Percentiles rank a stretch among this genome's conserved stretches.
These are phyloP conservation scores for Linnemannia exigua DNA, from an alignment of 192 early-diverging fungal species.

Conservation along the genomic window DNA sequence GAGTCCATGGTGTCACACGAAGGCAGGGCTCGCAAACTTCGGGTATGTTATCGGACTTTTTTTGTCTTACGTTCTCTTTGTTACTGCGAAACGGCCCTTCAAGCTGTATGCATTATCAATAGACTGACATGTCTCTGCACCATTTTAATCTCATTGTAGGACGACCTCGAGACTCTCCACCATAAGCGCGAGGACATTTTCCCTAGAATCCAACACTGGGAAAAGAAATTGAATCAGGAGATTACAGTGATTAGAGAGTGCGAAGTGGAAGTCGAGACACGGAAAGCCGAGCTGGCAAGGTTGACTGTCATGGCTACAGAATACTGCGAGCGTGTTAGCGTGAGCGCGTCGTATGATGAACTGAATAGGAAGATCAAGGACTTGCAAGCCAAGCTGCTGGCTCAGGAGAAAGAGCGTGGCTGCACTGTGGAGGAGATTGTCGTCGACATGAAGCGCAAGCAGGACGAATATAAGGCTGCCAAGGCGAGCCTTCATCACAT, in stretches of 20 bases:
- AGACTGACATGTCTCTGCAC: background rate
- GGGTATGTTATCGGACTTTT: conserved; percentile 41
- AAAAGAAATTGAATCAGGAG: conserved; percentile 59
- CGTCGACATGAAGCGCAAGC: conserved; percentile 62
- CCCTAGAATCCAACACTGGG: conserved; percentile 62
- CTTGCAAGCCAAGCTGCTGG: conserved; percentile 61
- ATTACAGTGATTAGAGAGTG: conserved; percentile 35
- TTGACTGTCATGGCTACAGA: conserved; percentile 65
- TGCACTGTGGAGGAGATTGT: conserved; percentile 73
- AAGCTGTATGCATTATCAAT: background rate
- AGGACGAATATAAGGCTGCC: conserved; percentile 68
- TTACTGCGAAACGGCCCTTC: background rate
- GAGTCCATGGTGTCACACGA: conserved; percentile 29
- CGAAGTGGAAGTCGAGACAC: conserved; percentile 40
- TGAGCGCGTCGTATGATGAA: conserved; percentile 52
- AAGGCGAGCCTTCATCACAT: conserved; percentile 65
- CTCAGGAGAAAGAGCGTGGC: conserved; percentile 69
- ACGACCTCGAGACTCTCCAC: conserved; percentile 32
- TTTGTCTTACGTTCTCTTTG: background rate
- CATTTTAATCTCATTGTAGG: background rate
- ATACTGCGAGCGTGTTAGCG: conserved; percentile 76
- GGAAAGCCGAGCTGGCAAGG: conserved; percentile 48
- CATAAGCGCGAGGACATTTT: conserved; percentile 7
- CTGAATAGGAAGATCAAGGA: conserved; percentile 76
- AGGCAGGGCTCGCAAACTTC: conserved; percentile 6